These are phyloP conservation scores for Pestalotiopsis sp. DNA, from an alignment of 2,329 filamentous ascomycete genomes.

Conservation along the genomic window DNA sequence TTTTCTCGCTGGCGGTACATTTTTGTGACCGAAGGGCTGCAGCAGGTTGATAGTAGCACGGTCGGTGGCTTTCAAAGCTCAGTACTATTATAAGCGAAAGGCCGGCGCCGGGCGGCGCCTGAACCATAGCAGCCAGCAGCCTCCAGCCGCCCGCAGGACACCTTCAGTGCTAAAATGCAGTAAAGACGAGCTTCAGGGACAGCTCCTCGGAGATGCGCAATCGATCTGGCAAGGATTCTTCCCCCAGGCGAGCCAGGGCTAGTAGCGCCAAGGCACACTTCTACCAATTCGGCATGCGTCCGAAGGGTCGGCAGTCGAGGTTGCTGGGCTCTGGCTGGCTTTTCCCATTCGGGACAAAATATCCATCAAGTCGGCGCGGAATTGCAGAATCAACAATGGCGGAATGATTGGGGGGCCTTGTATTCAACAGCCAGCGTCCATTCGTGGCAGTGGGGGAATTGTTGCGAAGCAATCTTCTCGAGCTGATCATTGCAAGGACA, in stretches of 20 bases:
- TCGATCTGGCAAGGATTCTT: conserved; percentile 18
- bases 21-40: not conserved
- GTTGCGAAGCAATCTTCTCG: not conserved
- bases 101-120: not conserved
- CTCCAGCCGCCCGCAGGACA: not conserved
- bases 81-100: not conserved
- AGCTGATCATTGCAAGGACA: not conserved
- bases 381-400: not conserved
- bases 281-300: conserved; percentile 18
- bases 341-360: conserved; percentile 2
- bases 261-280: conserved; percentile 11
- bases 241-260: conserved; percentile 20
- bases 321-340: not conserved
- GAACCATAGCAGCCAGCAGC: not conserved
- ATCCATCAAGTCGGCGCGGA: conserved; percentile 4
- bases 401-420: not conserved
- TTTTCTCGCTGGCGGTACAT: not conserved
- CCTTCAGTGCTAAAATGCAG: not conserved
- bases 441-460: not conserved
- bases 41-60: not conserved
- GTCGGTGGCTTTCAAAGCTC: not conserved
- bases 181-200: conserved; percentile 18
- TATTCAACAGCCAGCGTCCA: not conserved
- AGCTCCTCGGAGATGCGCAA: conserved; percentile 32
- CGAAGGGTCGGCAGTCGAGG: conserved; percentile 11